Evolutionary conservation across 1,139 yeast species (phyloP).

Genomic region (Hemisphaericaspora lyxosophila): DNA sequence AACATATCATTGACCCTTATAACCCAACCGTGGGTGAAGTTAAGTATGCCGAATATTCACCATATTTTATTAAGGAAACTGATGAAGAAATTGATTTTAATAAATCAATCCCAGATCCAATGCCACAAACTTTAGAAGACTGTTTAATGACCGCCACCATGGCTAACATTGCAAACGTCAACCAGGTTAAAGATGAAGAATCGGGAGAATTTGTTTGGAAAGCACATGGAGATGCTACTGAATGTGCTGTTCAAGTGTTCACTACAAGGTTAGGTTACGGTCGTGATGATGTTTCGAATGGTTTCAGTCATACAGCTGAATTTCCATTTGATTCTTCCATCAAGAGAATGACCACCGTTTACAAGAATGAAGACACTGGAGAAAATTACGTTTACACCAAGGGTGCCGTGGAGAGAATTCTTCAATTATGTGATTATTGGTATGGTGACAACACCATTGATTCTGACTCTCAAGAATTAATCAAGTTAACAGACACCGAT

Average conservation of each 20-base stretch:
- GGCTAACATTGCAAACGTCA: conserved; percentile 70
- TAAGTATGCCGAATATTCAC: conserved; percentile 39
- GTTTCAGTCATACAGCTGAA: conserved; percentile 52
- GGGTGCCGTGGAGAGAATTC: conserved; percentile 78
- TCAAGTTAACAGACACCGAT: conserved; percentile 42
- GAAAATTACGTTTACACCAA: conserved; percentile 53
- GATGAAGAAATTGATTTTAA: conserved; percentile 39
- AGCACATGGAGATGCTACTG: conserved; percentile 85
- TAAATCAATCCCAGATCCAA: conserved; percentile 21
- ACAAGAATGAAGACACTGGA: conserved; percentile 30
- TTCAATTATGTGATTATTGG: conserved; percentile 60
- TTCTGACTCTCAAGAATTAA: conserved; percentile 19
- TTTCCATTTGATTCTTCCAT: conserved; percentile 78
- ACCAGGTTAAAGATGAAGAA: conserved; percentile 33
- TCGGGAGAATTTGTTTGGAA: conserved; percentile 46
- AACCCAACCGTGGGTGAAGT: conserved; percentile 71
- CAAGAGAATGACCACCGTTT: conserved; percentile 72
- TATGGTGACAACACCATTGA: conserved; percentile 24
- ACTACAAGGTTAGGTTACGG: conserved; percentile 53
- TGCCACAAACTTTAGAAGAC: conserved; percentile 29
- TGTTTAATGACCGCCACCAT: conserved; percentile 66
- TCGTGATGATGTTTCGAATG: conserved; percentile 42
- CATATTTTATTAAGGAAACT: conserved; percentile 36
- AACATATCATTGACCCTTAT: conserved; percentile 64
- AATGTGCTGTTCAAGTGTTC: conserved; percentile 80